Evolutionary conservation across 371 early-diverging fungal genomes (phyloP), one percentile per base, ranked within the genome.

Genomic region (Mucor lusitanicus): DNA sequence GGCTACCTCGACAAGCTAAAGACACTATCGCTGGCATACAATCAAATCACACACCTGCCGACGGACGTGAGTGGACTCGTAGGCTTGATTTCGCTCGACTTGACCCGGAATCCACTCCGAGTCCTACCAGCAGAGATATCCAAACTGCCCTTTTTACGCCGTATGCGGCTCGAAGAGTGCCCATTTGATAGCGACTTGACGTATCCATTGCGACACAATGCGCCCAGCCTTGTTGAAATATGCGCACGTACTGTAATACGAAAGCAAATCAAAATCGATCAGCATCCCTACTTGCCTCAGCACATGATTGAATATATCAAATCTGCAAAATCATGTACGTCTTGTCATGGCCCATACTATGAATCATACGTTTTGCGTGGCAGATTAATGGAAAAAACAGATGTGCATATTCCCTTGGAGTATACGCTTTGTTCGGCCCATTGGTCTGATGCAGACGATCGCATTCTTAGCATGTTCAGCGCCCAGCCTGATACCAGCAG

Each of bases 281-380:
- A 63, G 28, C n/a, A 64, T 27, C 19, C 77, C 27, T 73, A 70
- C 50, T 63, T 87, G 6, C 78, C 87, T 13, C 71, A 71, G 19
- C 77, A 83, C 59, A 33, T 93, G 12, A 81, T 86, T 67, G 63
- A 78, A 12, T 92, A 91, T 68, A 72, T 95, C 15, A 64, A 79
- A 21, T 82, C 85, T n/a, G 91, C 86, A 1, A 80, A 87, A 30
- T 70, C 72, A 40, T 96, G 97, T 78, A 82, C 91, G 7, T 92
- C 88, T 69, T 96, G 97, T 73, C 80, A 82, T 23, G 95, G 94
- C 5, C 95, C 97, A 15, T 91, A 88, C 67, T 92, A 94, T 78
- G 89, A 91, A 17, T 72, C 74, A 1, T 85, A 64, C 68, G 80
- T 82, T 25, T 72, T 78, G 53, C 85, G 92, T 7, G 79, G 84